Base-by-base conservation (phyloP, 1,139 yeast species). In the Hyphopichia khmerensis region DNA sequence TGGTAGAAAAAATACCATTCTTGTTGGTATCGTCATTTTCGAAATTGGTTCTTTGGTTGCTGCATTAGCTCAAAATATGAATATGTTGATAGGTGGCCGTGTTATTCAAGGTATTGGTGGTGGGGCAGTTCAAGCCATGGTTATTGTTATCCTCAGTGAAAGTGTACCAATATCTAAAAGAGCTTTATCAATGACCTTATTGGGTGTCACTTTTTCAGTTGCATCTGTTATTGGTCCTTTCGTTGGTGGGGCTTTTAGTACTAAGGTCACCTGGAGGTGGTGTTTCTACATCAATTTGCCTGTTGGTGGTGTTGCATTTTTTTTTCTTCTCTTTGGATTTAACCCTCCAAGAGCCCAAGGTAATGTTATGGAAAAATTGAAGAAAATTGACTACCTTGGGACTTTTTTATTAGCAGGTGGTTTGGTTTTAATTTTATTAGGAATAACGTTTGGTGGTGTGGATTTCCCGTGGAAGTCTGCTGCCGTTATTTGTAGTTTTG, bases 31-130 rank as follows among this genome's bases (percentile, higher is more conserved):
- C 10, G 51, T 76, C 10, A 54, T 84, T 2, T 84, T 84, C 52
- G 85, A 80, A 55, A 54, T 75, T 2, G 90, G 90, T 0, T 82
- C 88, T 2, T 67, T 84, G 40, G 62, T 84, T 3, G 69, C 81
- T 30, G 91, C 82, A 0, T 57, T 82, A 4, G 68, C 90, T 0
- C 67, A 58, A 16, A 69, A 71, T 33, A 82, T 84, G 82, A 67
- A 72, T 49, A 75, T 78, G 72, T 62, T 85, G 41, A 82, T 86
- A 46, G 88, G 81, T 1, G 91, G 89, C 1, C 70, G 93, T 51
- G 83, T 82, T 6, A 64, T 86, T 30, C 82, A 84, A 41, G 95
- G 95, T 42, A 55, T 81, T 38, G 95, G 93, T 14, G 91, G 85
- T 8, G 86, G 88, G 33, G 87, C 87, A 9, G 73, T 84, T 35